A percentile compares a stretch with the other conserved stretches of the same genome.
phyloP scores from a whole-genome alignment of 169 alveolate genomes.

The Toxoplasma gondii region DNA sequence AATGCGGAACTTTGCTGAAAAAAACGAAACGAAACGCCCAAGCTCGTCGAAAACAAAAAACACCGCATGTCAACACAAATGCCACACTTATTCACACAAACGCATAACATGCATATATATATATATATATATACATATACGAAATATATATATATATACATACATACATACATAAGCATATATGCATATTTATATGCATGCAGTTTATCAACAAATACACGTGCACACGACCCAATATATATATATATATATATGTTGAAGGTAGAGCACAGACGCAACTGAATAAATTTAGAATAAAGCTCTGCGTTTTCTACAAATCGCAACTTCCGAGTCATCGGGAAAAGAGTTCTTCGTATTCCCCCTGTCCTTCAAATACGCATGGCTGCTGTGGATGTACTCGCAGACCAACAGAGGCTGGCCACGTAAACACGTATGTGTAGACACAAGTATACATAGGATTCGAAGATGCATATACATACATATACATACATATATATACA shows the following conservation, averaged over 20 bases:
- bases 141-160: not conserved
- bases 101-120: not conserved
- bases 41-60: not conserved
- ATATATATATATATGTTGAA: not conserved
- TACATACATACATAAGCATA: not conserved
- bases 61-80: not conserved
- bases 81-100: not conserved
- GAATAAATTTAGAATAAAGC: not conserved
- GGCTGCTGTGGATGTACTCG: no score
- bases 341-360: no score
- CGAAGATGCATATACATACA: no score
- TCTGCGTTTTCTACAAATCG: no score
- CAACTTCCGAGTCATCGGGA: no score
- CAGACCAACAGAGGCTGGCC: no score
- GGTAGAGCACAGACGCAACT: not conserved
- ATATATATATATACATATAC: not conserved
- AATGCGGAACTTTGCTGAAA: constrained; percentile 80
- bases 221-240: not conserved
- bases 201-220: not conserved
- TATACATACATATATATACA: no score
- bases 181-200: not conserved
- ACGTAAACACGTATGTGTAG: no score
- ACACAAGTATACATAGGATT: no score
- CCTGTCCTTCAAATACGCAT: no score
- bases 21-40: not conserved